These are phyloP conservation scores for Paramecium tetraurelia DNA, from an alignment of 73 alveolate species.

Conservation along the genomic window DNA sequence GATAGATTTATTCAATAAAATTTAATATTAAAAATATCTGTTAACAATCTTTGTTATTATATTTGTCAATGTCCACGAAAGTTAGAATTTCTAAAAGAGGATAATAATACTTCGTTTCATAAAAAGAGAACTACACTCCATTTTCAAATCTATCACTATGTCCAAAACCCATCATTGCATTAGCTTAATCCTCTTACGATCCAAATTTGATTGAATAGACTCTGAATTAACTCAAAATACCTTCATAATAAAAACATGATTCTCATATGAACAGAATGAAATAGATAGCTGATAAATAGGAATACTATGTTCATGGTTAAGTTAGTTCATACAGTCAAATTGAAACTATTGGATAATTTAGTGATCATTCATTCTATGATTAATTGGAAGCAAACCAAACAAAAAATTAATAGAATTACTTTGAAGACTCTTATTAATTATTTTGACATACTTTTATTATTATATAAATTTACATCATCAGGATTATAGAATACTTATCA, in stretches of 20 bases:
- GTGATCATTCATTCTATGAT: not conserved
- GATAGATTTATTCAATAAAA: not conserved
- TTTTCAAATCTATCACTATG: not conserved
- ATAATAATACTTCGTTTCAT: not conserved
- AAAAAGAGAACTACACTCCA: conserved; percentile 33
- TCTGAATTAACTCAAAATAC: not conserved
- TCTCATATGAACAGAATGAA: not conserved
- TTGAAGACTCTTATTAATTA: not conserved
- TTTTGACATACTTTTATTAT: not conserved
- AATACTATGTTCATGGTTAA: not conserved
- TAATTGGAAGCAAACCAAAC: not conserved
- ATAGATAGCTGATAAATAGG: conserved; percentile 33
- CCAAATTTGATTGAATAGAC: not conserved
- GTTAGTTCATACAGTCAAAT: not conserved
- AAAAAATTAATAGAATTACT: not conserved
- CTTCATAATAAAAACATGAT: not conserved
- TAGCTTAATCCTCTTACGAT: not conserved
- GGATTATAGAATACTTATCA: too few relatives aligned
- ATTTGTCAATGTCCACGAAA: conserved; percentile 4
- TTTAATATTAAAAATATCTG: not conserved
- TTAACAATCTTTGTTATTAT: not conserved
- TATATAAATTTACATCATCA: too few relatives aligned
- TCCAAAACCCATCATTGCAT: conserved; percentile 32
- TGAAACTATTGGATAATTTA: not conserved
- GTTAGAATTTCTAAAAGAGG: not conserved